Base-by-base conservation (phyloP, 805 yeast species). In the Torulaspora indica region DNA sequence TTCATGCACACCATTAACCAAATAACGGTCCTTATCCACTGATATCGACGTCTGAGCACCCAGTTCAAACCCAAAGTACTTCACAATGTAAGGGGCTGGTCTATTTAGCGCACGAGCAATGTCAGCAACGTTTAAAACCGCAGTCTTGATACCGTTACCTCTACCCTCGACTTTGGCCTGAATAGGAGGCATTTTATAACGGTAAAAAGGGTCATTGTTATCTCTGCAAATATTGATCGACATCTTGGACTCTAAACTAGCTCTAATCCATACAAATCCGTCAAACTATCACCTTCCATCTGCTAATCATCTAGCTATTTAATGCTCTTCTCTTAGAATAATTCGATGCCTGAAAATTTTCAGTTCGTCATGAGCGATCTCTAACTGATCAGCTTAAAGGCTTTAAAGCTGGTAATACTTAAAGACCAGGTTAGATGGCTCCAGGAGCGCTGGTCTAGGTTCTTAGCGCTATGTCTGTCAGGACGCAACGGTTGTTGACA, bases 141-240 rank as follows among this genome's bases (percentile, higher is more conserved):
- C 95, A 18, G 98, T 93, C 68, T 89, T 90, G 71, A 93, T 93
- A 81, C 98, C 98, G 73, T 93, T 93, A 74, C 98, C 98, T 67
- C 96, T 80, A 69, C 98, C 98, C 73, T 93, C 98, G 54, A 87
- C 87, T 77, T 93, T 93, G 56, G 96, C 86, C 72, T 86, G 95
- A 70, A 93, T 83, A 34, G 95, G 85, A 64, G 98, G 98, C 98
- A 93, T 93, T 75, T 93, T 93, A 72, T 93, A 93, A 75, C 98
- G 96, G 81, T 93, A 93, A 69, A 93, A 93, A 35, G 97, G 97
- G 74, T 93, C 98, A 61, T 85, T 81, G 75, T 91, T 93, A 63
- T 89, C 96, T 75, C 98, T 89, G 69, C 95, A 83, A 60, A 93
- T 91, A 70, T 93, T 91, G 64, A 91, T 83, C 44, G 96, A 85